Conservation (phyloP, 2,329 filamentous ascomycete genomes). For the Sclerotinia spermophila region DNA sequence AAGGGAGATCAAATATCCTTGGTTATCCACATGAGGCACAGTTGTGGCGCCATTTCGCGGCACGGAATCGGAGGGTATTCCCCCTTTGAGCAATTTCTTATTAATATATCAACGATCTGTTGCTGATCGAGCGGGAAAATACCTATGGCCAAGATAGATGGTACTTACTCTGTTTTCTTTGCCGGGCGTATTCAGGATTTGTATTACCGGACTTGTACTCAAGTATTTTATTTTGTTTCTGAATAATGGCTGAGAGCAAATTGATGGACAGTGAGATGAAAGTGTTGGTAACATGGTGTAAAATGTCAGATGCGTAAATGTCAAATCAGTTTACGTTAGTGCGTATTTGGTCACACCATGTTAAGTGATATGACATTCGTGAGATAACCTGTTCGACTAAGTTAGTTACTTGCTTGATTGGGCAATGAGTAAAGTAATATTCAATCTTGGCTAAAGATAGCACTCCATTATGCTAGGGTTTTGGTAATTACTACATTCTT, state of each 20-base stretch:
- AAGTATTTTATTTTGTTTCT: not conserved
- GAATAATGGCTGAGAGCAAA: not conserved
- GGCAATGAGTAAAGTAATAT: not conserved
- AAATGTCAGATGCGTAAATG: not conserved
- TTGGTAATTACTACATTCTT: not conserved
- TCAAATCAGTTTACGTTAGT: not conserved
- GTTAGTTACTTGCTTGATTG: not conserved
- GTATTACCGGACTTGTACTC: constrained; percentile 2
- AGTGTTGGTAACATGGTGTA: not conserved
- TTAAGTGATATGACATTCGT: not conserved
- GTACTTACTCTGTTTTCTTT: not conserved
- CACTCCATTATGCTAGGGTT: not conserved
- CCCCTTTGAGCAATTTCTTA: not conserved
- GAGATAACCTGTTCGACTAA: not conserved
- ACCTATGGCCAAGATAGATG: not conserved
- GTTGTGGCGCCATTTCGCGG: not conserved
- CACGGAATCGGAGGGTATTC: not conserved
- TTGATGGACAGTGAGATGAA: not conserved
- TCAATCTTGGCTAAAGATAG: not conserved
- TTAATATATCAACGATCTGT: not conserved
- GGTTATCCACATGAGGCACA: not conserved
- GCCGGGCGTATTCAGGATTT: not conserved
- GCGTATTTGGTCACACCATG: not conserved
- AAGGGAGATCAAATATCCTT: not conserved
- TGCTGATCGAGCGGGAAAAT: not conserved